These are phyloP conservation scores for Backusella sp. DNA, from an alignment of 192 early-diverging fungal genomes.

Conservation along the genomic window DNA sequence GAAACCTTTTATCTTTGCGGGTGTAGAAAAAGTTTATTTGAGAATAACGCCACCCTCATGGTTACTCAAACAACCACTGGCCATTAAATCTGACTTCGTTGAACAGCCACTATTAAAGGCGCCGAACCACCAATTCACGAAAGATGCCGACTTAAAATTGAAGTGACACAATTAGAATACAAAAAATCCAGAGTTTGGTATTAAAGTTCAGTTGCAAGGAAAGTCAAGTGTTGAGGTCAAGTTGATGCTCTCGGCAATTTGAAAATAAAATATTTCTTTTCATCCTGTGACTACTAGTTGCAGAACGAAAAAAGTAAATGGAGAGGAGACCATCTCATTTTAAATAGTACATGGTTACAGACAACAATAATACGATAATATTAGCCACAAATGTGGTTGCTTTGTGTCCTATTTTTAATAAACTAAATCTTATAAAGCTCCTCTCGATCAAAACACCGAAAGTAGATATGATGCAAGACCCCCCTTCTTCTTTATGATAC, in stretches of 20 bases:
- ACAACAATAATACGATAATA: background rate
- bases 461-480: background rate
- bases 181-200: background rate
- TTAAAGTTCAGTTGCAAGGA: background rate
- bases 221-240: background rate
- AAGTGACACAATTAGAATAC: background rate
- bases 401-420: background rate
- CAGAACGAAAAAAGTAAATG: background rate
- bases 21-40: conserved; percentile 3
- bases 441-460: background rate
- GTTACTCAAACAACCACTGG: background rate
- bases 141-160: background rate
- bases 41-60: background rate
- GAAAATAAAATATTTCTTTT: background rate
- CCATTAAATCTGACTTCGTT: background rate
- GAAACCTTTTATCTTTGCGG: background rate
- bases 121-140: background rate
- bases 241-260: background rate
- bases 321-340: background rate
- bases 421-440: background rate
- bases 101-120: conserved; percentile 4
- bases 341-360: background rate
- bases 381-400: background rate
- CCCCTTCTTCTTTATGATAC: background rate
- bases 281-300: too few species aligned